Conservation (phyloP, 2,329 filamentous ascomycete genomes). For the Fusarium pseudograminearum region DNA sequence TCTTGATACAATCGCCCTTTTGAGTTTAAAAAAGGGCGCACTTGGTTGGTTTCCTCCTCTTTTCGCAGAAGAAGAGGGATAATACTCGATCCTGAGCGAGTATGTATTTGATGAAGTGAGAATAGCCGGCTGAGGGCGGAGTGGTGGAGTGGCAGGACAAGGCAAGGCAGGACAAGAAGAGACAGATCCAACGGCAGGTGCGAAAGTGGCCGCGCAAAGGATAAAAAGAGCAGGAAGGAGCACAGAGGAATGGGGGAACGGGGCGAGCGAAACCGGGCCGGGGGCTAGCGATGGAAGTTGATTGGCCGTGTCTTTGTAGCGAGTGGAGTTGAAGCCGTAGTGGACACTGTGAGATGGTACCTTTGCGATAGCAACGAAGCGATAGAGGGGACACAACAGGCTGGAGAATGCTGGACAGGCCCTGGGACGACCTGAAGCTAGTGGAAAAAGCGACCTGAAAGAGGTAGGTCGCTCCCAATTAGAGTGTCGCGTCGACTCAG, state of each 20-base stretch:
- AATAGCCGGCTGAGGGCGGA: slow-evolving; percentile 40
- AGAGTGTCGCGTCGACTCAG: slow-evolving; percentile 17
- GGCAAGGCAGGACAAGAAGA: slow-evolving; percentile 33
- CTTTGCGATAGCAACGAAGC: slow-evolving; percentile 16
- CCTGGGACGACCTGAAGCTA: slow-evolving; percentile 25
- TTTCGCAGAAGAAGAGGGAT: slow-evolving; percentile 23
- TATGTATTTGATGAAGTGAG: slow-evolving; percentile 36
- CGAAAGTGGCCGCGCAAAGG: slow-evolving; percentile 39
- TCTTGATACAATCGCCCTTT: slow-evolving; percentile 26
- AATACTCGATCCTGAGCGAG: slow-evolving; percentile 30
- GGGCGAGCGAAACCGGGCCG: slow-evolving; percentile 34
- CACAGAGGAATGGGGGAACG: slow-evolving; percentile 37
- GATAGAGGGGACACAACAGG: slow-evolving; percentile 14
- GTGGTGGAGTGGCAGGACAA: slow-evolving; percentile 39
- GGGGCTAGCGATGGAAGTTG: slow-evolving; percentile 15
- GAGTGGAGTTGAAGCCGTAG: slow-evolving; percentile 31
- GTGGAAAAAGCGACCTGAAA: slow-evolving; percentile 32
- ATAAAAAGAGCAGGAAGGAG: slow-evolving; percentile 41
- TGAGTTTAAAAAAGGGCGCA: neutral
- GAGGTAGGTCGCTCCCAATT: slow-evolving; percentile 34
- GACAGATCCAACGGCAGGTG: slow-evolving; percentile 34
- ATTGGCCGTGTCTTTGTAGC: slow-evolving; percentile 17
- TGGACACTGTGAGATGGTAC: slow-evolving; percentile 46
- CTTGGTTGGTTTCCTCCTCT: slow-evolving; percentile 5
- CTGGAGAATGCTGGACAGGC: slow-evolving; percentile 34